Conservation (phyloP, 148 eudicot species). For the Chenopodium album region DNA sequence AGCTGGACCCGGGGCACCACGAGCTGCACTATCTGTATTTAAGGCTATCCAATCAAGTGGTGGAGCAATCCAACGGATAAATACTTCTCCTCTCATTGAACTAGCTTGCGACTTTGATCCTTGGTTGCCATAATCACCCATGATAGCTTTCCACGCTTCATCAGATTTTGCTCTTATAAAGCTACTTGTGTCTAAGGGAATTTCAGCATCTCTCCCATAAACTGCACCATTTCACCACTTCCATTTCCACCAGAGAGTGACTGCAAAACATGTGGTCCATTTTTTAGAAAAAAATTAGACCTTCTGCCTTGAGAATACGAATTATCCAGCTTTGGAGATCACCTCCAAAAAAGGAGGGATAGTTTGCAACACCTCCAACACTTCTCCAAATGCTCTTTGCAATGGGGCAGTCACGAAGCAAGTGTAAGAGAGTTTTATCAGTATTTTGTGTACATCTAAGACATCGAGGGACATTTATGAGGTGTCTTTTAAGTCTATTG, state of each 20-base stretch:
- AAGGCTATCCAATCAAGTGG: background rate
- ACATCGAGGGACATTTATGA: background rate
- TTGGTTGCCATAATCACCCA: background rate
- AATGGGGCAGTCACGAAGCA: background rate
- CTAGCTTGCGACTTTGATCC: rapidly evolving
- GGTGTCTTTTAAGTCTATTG: background rate
- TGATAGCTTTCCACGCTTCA: background rate
- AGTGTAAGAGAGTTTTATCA: background rate
- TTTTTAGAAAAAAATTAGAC: background rate
- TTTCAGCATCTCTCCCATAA: background rate
- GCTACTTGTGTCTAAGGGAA: too few relatives aligned
- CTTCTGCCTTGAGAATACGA: background rate
- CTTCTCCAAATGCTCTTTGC: background rate
- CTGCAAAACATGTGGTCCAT: background rate
- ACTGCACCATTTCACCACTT: background rate
- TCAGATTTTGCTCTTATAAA: rapidly evolving
- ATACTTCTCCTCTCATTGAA: background rate
- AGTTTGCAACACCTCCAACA: background rate
- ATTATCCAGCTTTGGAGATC: background rate
- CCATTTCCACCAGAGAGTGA: background rate
- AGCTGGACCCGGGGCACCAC: background rate
- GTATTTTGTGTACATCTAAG: too few relatives aligned
- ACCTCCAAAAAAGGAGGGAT: background rate
- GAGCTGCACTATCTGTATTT: background rate
- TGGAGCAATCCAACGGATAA: background rate